These are phyloP conservation scores for Heritiera littoralis DNA, from an alignment of 345 rosid genomes.

Conservation along the genomic window DNA sequence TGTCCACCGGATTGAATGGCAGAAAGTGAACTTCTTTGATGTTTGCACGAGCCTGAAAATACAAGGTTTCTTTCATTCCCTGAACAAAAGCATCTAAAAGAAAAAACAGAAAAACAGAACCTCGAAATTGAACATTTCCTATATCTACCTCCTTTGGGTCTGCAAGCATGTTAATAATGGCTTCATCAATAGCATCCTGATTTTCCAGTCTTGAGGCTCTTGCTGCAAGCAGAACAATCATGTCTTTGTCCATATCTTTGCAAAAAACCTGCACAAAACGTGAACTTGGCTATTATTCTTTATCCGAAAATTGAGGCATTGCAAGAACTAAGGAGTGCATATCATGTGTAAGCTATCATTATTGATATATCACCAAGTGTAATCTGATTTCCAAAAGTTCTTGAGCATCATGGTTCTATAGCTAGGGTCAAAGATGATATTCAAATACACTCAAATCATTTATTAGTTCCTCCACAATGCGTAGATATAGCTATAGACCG, in stretches of 20 bases:
- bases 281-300: conserved; percentile 21
- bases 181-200: conserved; percentile 95
- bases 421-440: background rate
- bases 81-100: conserved; percentile 10
- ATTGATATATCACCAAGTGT: background rate
- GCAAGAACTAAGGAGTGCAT: background rate
- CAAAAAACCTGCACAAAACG: conserved; percentile 60
- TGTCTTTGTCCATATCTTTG: conserved; percentile 69
- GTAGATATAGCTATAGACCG: background rate
- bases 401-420: too few species aligned
- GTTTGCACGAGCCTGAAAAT: conserved; percentile 82
- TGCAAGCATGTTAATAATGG: conserved; percentile 87
- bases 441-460: background rate
- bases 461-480: background rate
- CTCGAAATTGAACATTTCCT: conserved; percentile 4
- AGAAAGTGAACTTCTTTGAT: conserved; percentile 83
- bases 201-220: conserved; percentile 91
- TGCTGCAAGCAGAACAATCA: conserved; percentile 76
- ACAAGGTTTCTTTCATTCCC: conserved; percentile 8
- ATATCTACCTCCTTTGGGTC: conserved; percentile 84
- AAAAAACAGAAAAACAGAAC: background rate
- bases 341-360: background rate
- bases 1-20: conserved; percentile 94
- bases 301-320: background rate
- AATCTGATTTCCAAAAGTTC: background rate